phyloP scores from a whole-genome alignment of 345 rosid species.

The Lepidium didymum region DNA sequence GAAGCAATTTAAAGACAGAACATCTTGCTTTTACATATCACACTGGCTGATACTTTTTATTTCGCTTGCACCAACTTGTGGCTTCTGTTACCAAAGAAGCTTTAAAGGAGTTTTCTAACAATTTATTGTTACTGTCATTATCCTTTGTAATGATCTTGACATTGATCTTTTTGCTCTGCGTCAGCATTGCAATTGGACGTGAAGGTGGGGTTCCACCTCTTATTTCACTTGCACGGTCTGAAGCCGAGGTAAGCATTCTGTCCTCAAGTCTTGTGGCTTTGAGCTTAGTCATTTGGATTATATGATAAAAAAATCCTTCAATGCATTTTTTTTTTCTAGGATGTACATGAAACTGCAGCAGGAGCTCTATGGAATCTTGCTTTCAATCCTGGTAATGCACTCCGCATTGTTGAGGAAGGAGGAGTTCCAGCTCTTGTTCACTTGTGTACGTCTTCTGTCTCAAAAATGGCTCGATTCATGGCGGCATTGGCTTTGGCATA shows the following conservation, averaged over 20 bases:
- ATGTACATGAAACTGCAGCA: slow-evolving; percentile 90
- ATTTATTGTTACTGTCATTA: neutral
- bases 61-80: neutral
- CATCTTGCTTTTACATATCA: slow-evolving; percentile 2
- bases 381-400: slow-evolving; percentile 65
- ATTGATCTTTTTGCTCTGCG: neutral
- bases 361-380: slow-evolving; percentile 92
- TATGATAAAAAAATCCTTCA: neutral
- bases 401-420: slow-evolving; percentile 75
- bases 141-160: neutral
- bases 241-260: slow-evolving; percentile 49
- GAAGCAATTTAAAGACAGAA: neutral
- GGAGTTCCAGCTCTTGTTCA: slow-evolving; percentile 78
- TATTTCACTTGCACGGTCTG: slow-evolving; percentile 61
- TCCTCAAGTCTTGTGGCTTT: neutral
- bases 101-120: neutral
- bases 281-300: neutral
- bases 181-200: slow-evolving; percentile 69
- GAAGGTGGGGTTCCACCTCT: slow-evolving; percentile 80
- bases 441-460: slow-evolving; percentile 58
- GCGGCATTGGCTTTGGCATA: slow-evolving; percentile 78
- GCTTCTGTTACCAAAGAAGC: neutral
- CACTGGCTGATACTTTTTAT: neutral
- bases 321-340: slow-evolving; percentile 35
- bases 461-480: slow-evolving; percentile 86